Evolutionary conservation across 345 rosid species (phyloP).

Genomic region (Sonneratia caseolaris): DNA sequence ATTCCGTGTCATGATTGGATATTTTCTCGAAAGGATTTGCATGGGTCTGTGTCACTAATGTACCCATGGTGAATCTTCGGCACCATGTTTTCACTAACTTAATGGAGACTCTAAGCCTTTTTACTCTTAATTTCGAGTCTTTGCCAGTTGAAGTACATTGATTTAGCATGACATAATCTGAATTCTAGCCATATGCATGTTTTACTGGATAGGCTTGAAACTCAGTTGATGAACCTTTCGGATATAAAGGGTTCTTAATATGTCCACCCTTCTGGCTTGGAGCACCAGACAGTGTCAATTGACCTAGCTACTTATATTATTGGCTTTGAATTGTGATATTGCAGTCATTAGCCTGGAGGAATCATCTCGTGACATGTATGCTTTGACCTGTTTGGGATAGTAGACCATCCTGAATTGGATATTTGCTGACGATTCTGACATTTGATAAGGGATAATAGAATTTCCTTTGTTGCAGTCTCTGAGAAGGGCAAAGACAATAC

Average conservation of each 20-base stretch:
- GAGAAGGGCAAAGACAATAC: slow-evolving; percentile 64
- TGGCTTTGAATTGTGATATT: background rate
- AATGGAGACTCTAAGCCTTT: too few relatives aligned
- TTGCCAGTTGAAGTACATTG: too few relatives aligned
- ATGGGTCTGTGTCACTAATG: too few relatives aligned
- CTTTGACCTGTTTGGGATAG: background rate
- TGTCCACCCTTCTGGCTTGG: background rate
- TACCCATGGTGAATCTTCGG: too few relatives aligned
- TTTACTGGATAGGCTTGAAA: too few relatives aligned
- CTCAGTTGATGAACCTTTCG: background rate
- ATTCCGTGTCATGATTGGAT: background rate
- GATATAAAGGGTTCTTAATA: background rate
- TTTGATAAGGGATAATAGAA: background rate
- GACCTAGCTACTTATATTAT: background rate
- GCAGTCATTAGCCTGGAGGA: background rate
- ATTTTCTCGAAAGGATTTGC: background rate
- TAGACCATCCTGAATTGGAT: background rate
- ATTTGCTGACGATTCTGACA: background rate
- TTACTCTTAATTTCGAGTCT: too few relatives aligned
- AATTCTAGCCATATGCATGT: too few relatives aligned
- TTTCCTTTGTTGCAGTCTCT: slow-evolving; percentile 33
- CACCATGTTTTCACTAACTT: too few relatives aligned
- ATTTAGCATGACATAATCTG: too few relatives aligned
- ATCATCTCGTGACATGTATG: background rate
- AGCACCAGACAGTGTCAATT: background rate